A percentile compares a stretch with the other conserved stretches of the same genome.
These are phyloP conservation scores for Lactifluus pinguis DNA, from an alignment of 768 basidiomycete genomes.

Conservation along the genomic window DNA sequence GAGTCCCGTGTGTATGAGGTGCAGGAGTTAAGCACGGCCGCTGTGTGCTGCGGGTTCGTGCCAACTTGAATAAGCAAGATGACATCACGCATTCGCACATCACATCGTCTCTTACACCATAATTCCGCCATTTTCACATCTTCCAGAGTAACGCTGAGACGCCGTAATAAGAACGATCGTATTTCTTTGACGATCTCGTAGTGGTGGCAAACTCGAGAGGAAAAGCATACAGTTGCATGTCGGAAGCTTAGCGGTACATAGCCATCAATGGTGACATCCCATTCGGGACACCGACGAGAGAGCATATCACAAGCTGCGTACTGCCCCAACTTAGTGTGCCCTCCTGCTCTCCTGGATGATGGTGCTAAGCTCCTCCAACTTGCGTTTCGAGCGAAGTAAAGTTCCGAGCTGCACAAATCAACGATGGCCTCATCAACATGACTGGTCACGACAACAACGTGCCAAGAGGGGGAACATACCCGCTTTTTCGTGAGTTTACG, in stretches of 20 bases:
- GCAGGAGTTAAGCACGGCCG: conserved; percentile 93
- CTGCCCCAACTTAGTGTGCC: conserved; percentile 33
- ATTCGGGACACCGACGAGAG: background rate
- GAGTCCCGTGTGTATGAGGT: conserved; percentile 80
- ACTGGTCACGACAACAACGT: background rate
- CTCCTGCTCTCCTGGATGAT: conserved; percentile 93
- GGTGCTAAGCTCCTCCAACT: conserved; percentile 88
- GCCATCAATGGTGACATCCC: background rate
- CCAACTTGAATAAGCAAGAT: conserved; percentile 93
- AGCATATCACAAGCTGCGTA: background rate
- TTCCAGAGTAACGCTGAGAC: background rate
- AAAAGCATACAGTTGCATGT: conserved; percentile 14
- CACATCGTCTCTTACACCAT: background rate
- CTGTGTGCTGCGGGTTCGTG: conserved; percentile 95
- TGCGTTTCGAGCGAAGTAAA: conserved; percentile 96
- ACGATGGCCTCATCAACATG: conserved; percentile 9
- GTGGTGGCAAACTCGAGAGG: background rate
- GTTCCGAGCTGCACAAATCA: conserved; percentile 69
- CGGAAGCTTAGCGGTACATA: conserved; percentile 12
- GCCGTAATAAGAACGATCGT: background rate
- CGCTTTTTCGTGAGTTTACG: conserved; percentile 99
- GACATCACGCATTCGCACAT: conserved; percentile 38
- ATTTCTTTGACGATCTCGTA: background rate
- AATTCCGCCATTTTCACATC: background rate
- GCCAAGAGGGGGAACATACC: conserved; percentile 49